Base-by-base conservation (phyloP, 768 basidiomycete species). In the Porpolomopsis calyptriformis region DNA sequence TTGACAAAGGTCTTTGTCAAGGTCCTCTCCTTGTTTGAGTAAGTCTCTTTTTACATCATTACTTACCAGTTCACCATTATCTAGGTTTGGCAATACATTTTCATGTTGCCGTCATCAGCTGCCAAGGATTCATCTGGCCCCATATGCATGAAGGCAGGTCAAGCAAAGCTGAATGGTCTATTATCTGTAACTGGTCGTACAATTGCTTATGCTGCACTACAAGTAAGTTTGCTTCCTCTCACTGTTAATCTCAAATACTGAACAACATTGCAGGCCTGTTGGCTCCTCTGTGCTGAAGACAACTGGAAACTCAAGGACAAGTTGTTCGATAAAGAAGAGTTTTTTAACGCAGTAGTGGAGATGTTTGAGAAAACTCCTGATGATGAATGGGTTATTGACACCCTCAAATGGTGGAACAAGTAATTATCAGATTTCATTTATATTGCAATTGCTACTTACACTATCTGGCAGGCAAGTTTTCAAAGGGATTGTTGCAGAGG, bases 181-280 rank as follows among this genome's bases (percentile, higher is more conserved):
- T 27, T 24, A 9, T 7, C 8, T 14, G 48, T 49, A 7, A 49
- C 35, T 2, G 25, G 24, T 4, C 18, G 48, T 11, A 39, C 48
- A 31, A 52, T 52, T 26, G 50, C 50, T 22, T 49, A 52, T 40
- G 50, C 48, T 6, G 50, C 50, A 18, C 16, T 52, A 10, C 50
- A 52, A 22, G 50, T 52, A 45, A 25, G 43, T 45, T 19, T 39
- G 19, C 12, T 26, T 27, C 7, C n/a, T 29, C n/a, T 27, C 35
- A 26, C n/a, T 26, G 10, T 7, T n/a, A 31, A 49, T n/a, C n/a
- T n/a, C n/a, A 12, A 38, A 8, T 7, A 24, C 23, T 9, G 23
- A 22, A 7, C 29, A n/a, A 14, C n/a, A 7, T 14, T 31, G 29
- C 29, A 45, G 43, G 38, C 38, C 4, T 24, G 43, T 18, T 45